Percentiles rank a stretch among this genome's conserved stretches.
Evolutionary conservation across 2,329 filamentous ascomycete species (phyloP).

Genomic region (Phoma herbarum): DNA sequence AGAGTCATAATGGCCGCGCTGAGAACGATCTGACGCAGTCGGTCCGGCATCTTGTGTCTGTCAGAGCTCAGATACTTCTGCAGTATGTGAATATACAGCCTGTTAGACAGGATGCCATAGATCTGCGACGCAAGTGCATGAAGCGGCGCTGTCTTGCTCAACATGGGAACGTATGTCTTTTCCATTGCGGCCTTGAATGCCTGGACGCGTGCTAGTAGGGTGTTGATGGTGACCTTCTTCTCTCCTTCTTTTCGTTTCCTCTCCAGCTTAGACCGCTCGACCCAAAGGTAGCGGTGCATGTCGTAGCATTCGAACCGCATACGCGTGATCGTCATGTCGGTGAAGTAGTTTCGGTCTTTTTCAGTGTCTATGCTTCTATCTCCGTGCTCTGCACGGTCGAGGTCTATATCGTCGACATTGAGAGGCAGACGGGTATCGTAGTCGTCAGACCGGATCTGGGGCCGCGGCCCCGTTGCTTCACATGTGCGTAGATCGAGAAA

Average conservation of each 20-base stretch:
- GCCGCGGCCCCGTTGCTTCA: slow-evolving; percentile 76
- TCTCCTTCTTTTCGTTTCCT: slow-evolving; percentile 42
- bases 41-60: slow-evolving; percentile 64
- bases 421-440: slow-evolving; percentile 77
- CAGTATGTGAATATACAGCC: slow-evolving; percentile 72
- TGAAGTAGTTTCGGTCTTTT: slow-evolving; percentile 66
- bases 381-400: slow-evolving; percentile 53
- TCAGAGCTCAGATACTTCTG: slow-evolving; percentile 70
- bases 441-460: slow-evolving; percentile 75
- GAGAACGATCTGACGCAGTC: slow-evolving; percentile 70
- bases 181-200: slow-evolving; percentile 71
- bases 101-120: slow-evolving; percentile 69
- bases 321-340: slow-evolving; percentile 71
- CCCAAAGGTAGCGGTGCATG: slow-evolving; percentile 74
- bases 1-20: slow-evolving; percentile 65
- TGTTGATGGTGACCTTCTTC: slow-evolving; percentile 58
- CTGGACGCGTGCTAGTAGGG: slow-evolving; percentile 73
- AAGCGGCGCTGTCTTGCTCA: slow-evolving; percentile 68
- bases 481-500: slow-evolving; percentile 79
- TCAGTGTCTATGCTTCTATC: slow-evolving; percentile 50
- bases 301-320: slow-evolving; percentile 78
- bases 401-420: slow-evolving; percentile 73
- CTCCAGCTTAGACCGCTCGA: slow-evolving; percentile 72
- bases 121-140: slow-evolving; percentile 71
- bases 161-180: slow-evolving; percentile 70